A percentile compares a stretch with the other conserved stretches of the same genome.
Evolutionary conservation across 2,329 filamentous ascomycete genomes (phyloP).

Genomic region (Fusarium verticillioides): DNA sequence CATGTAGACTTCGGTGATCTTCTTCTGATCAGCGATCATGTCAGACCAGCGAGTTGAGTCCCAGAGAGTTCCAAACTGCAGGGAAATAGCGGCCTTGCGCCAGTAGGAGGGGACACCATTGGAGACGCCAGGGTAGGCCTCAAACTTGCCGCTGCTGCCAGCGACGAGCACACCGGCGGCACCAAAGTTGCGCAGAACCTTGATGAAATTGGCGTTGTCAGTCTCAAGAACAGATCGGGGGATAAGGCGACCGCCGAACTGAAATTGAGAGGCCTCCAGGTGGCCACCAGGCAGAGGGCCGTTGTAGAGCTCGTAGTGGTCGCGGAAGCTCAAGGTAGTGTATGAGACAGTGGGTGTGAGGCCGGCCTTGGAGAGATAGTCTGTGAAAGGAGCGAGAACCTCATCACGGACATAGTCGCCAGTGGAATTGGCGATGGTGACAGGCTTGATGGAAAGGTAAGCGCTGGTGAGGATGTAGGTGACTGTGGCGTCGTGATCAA

Average conservation of each 20-base stretch:
- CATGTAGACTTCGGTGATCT: slow-evolving; percentile 45
- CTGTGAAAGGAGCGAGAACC: not conserved
- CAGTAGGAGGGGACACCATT: not conserved
- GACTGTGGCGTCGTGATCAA: slow-evolving; percentile 61
- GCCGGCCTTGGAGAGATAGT: not conserved
- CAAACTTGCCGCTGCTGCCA: not conserved
- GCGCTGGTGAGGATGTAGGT: slow-evolving; percentile 61
- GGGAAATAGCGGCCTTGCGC: not conserved
- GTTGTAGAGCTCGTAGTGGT: slow-evolving; percentile 57
- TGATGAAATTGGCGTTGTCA: slow-evolving; percentile 1
- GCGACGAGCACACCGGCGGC: not conserved
- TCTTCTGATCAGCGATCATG: slow-evolving; percentile 47
- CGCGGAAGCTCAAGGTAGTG: slow-evolving; percentile 4
- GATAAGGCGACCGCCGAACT: slow-evolving; percentile 56
- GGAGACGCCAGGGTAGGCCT: not conserved
- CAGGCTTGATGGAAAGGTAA: slow-evolving; percentile 51
- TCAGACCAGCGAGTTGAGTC: slow-evolving; percentile 43
- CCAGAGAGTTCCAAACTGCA: slow-evolving; percentile 34
- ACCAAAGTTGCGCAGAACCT: not conserved
- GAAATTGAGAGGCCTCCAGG: slow-evolving; percentile 45
- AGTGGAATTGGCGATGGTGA: slow-evolving; percentile 58
- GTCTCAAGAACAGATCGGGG: slow-evolving; percentile 45
- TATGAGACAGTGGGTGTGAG: not conserved
- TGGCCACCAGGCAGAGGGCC: slow-evolving; percentile 54
- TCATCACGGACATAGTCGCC: not conserved